Conservation (phyloP, 2,329 filamentous ascomycete species). For the Colletotrichum godetiae region DNA sequence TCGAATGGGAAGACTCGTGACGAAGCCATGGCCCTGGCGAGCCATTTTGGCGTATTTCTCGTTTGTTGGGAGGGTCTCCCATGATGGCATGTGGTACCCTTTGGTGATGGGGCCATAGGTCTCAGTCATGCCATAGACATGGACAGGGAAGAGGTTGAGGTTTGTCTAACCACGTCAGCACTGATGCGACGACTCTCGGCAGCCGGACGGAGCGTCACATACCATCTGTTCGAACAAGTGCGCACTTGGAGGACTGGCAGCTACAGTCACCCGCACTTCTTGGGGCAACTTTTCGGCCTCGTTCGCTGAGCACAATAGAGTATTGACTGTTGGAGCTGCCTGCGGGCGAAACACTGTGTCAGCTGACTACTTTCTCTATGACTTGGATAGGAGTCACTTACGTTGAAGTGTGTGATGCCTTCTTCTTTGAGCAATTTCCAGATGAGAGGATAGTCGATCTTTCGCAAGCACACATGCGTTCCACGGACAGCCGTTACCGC, state of each 20-base stretch:
- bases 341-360: not conserved
- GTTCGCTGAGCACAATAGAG: constrained; percentile 83
- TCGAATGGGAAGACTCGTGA: constrained; percentile 80
- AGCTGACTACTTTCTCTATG: not conserved
- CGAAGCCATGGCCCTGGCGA: constrained; percentile 90
- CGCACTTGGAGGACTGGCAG: constrained; percentile 88
- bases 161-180: constrained; percentile 46
- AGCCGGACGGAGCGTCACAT: constrained; percentile 6
- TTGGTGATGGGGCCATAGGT: constrained; percentile 97
- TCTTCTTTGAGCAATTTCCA: constrained; percentile 91
- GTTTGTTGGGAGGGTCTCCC: constrained; percentile 78
- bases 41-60: constrained; percentile 94
- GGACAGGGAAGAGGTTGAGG: constrained; percentile 89
- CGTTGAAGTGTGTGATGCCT: constrained; percentile 92
- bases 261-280: constrained; percentile 88
- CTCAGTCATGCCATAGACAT: constrained; percentile 90
- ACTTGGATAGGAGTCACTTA: constrained; percentile 79
- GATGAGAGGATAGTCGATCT: constrained; percentile 94
- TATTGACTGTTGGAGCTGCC: constrained; percentile 79
- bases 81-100: constrained; percentile 86
- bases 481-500: constrained; percentile 91
- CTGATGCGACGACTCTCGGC: not conserved
- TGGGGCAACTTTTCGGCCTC: constrained; percentile 77
- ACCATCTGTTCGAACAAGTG: constrained; percentile 96
- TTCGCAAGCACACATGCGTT: constrained; percentile 81